Conservation (phyloP, 2,329 filamentous ascomycete species). For the Colletotrichum lindemuthianum region DNA sequence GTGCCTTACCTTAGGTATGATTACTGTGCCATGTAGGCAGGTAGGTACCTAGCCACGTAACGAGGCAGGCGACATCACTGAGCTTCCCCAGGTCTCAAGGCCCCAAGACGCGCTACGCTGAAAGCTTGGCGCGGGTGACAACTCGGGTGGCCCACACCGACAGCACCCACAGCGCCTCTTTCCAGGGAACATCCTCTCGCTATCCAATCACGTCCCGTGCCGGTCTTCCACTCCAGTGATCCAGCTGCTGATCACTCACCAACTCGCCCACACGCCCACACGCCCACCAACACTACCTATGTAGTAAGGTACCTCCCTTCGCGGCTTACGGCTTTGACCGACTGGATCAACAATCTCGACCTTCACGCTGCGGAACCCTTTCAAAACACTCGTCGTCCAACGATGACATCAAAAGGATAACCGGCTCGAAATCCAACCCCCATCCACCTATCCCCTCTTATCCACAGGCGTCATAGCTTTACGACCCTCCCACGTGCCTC, state of each 20-base stretch:
- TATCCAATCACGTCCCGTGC: conserved; percentile 27
- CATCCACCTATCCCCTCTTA: too few species aligned
- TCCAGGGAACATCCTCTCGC: not conserved
- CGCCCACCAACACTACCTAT: not conserved
- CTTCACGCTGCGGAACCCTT: too few species aligned
- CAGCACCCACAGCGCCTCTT: not conserved
- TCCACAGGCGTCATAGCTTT: too few species aligned
- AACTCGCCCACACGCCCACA: not conserved
- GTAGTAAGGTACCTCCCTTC: too few species aligned
- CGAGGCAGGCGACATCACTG: not conserved
- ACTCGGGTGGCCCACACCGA: conserved; percentile 6
- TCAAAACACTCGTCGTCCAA: not conserved
- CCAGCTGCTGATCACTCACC: not conserved
- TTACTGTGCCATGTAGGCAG: too few species aligned
- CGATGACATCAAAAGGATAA: not conserved
- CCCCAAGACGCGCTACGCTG: conserved; percentile 17
- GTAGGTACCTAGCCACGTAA: too few species aligned
- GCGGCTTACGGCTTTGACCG: too few species aligned
- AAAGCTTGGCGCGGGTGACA: conserved; percentile 35
- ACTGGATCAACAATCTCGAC: conserved; percentile 1
- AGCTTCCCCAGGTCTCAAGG: conserved; percentile 32
- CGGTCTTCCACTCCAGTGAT: conserved; percentile 23
- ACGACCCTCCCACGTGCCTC: too few species aligned
- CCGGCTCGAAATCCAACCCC: conserved; percentile 14
- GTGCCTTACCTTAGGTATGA: too few species aligned